A percentile compares a stretch with the other conserved stretches of the same genome.
phyloP scores from a whole-genome alignment of 495 filamentous ascomycete genomes.

The Elasticomyces elasticus region DNA sequence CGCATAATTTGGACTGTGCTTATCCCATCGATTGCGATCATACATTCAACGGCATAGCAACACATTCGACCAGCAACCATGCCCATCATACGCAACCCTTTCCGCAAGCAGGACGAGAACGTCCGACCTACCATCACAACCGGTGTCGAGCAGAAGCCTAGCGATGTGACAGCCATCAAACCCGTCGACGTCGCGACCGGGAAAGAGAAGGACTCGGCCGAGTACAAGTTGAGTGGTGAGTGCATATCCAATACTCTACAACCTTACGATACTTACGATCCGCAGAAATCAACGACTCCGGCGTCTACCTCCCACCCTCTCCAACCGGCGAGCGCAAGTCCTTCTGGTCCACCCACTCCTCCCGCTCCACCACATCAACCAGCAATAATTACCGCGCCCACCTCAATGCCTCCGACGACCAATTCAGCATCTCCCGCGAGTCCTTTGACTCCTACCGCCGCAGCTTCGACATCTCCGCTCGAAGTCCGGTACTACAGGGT shows the following conservation, averaged over 20 bases:
- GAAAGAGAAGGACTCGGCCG: conserved; percentile 24
- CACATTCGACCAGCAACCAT: conserved; percentile 19
- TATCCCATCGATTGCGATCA: neutral
- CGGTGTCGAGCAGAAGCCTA: conserved; percentile 13
- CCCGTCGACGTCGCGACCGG: conserved; percentile 28
- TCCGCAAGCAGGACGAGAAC: conserved; percentile 30
- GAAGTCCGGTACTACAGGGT: conserved; percentile 1
- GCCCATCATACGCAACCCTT: conserved; percentile 34
- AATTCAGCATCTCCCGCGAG: conserved; percentile 93
- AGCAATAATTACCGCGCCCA: conserved; percentile 57
- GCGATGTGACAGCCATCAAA: neutral
- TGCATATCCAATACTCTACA: neutral
- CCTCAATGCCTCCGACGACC: conserved; percentile 75
- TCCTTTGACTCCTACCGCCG: conserved; percentile 96
- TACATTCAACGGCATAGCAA: neutral
- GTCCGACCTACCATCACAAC: conserved; percentile 10
- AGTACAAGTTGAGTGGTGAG: conserved; percentile 37
- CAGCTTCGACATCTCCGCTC: conserved; percentile 50
- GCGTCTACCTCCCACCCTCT: conserved; percentile 92
- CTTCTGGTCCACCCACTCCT: conserved; percentile 66
- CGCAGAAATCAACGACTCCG: conserved; percentile 90
- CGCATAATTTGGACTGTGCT: neutral
- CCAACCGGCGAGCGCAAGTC: conserved; percentile 71
- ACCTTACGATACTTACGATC: neutral
- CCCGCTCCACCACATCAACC: conserved; percentile 52